Conservation (phyloP, 345 rosid species). For the Cochlearia excelsa region DNA sequence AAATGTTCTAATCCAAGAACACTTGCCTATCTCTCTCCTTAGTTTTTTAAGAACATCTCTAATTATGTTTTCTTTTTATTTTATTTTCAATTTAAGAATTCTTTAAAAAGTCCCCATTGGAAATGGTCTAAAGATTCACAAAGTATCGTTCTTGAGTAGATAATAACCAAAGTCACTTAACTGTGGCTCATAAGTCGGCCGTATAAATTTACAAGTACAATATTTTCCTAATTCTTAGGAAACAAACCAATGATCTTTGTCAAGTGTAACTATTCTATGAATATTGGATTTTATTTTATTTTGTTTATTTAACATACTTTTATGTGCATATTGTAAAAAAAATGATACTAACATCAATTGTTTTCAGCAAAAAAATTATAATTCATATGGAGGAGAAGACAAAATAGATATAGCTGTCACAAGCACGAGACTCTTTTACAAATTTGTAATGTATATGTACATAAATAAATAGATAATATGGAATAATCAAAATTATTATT, state of each 20-base stretch:
- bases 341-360: constrained; percentile 15
- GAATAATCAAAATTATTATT: constrained; percentile 3
- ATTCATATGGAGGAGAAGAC: constrained; percentile 26
- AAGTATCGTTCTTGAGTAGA: too few species aligned
- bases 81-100: too few species aligned
- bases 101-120: too few species aligned
- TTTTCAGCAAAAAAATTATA: constrained; percentile 13
- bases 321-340: constrained; percentile 14
- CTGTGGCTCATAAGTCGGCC: constrained; percentile 11
- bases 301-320: neutral
- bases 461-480: constrained; percentile 22
- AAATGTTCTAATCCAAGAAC: too few species aligned
- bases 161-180: neutral
- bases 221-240: constrained; percentile 29
- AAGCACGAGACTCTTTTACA: constrained; percentile 36
- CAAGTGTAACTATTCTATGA: constrained; percentile 17
- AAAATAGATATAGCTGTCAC: constrained; percentile 38
- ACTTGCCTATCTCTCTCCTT: too few species aligned
- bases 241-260: constrained; percentile 19
- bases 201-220: constrained; percentile 24
- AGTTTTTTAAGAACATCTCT: too few species aligned
- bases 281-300: constrained; percentile 9
- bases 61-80: too few species aligned
- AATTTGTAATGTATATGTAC: neutral
- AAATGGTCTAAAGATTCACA: too few species aligned